Conservation (phyloP, 352 stramenopile species). For the Globisporangium viniferum region DNA sequence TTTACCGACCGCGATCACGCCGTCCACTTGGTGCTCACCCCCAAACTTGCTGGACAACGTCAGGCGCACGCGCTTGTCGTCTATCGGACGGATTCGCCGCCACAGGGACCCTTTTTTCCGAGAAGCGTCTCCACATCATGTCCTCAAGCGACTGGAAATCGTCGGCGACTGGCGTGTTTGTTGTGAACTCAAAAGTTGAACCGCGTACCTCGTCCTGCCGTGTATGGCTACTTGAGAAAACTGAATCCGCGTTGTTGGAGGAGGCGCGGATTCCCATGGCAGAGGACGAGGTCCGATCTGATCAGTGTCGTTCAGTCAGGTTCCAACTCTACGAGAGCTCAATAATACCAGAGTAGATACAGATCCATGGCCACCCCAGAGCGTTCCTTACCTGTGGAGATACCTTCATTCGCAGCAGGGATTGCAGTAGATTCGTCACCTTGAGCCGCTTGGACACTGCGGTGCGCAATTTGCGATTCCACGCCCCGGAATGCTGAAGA, state of each 20-base stretch:
- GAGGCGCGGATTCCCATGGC: background rate
- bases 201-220: slow-evolving; percentile 1
- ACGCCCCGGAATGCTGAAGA: slow-evolving; percentile 32
- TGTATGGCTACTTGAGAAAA: slow-evolving; percentile 3
- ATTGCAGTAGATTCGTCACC: slow-evolving; percentile 29
- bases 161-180: slow-evolving; percentile 4
- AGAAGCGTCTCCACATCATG: slow-evolving; percentile 7
- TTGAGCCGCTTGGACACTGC: slow-evolving; percentile 40
- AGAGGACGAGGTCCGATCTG: background rate
- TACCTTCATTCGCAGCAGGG: background rate
- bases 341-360: too few species aligned
- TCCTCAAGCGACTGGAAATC: background rate
- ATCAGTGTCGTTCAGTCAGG: too few species aligned
- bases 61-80: background rate
- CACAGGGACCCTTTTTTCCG: background rate
- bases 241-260: background rate
- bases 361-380: background rate
- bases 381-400: background rate
- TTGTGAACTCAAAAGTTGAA: slow-evolving; percentile 12
- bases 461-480: slow-evolving; percentile 41
- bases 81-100: background rate
- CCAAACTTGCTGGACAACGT: background rate
- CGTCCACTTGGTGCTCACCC: background rate
- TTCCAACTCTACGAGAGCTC: too few species aligned
- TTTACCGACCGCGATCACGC: background rate